phyloP scores from a whole-genome alignment of 345 rosid genomes.

The Gossypium thurberi region DNA sequence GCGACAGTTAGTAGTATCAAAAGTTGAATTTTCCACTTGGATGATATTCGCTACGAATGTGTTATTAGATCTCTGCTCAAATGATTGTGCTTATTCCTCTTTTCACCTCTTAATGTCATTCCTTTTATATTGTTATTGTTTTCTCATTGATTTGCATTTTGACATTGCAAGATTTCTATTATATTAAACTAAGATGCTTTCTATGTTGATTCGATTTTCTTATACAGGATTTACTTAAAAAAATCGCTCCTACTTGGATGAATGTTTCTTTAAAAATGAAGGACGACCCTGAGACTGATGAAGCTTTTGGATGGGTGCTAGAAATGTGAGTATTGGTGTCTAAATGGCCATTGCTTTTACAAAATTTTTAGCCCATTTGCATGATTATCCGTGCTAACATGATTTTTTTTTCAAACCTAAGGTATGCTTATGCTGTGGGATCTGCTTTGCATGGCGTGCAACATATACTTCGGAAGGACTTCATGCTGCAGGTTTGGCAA shows the following conservation, averaged over 20 bases:
- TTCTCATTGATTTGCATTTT: slow-evolving; percentile 3
- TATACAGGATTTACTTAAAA: slow-evolving; percentile 58
- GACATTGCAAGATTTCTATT: slow-evolving; percentile 3
- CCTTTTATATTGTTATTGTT: not conserved
- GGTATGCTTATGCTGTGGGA: slow-evolving; percentile 98
- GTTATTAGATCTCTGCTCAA: not conserved
- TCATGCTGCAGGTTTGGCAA: slow-evolving; percentile 83
- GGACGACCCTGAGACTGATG: slow-evolving; percentile 87
- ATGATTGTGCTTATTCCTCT: not conserved
- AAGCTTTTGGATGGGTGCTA: slow-evolving; percentile 94
- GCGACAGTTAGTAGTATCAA: not conserved
- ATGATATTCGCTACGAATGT: not conserved
- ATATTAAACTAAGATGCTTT: not conserved
- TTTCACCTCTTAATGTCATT: not conserved
- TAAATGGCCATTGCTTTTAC: slow-evolving; percentile 3
- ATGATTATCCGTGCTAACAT: slow-evolving; percentile 6
- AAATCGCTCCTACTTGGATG: slow-evolving; percentile 98
- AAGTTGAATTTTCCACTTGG: not conserved
- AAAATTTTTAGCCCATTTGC: not conserved
- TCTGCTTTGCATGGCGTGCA: slow-evolving; percentile 92
- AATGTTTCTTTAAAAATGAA: slow-evolving; percentile 90
- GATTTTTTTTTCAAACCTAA: slow-evolving; percentile 20
- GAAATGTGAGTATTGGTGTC: slow-evolving; percentile 67
- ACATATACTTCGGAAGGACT: slow-evolving; percentile 77
- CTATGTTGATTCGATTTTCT: slow-evolving; percentile 11